Evolutionary conservation across 2,329 filamentous ascomycete species (phyloP).

Genomic region (Alternaria gansuensis): DNA sequence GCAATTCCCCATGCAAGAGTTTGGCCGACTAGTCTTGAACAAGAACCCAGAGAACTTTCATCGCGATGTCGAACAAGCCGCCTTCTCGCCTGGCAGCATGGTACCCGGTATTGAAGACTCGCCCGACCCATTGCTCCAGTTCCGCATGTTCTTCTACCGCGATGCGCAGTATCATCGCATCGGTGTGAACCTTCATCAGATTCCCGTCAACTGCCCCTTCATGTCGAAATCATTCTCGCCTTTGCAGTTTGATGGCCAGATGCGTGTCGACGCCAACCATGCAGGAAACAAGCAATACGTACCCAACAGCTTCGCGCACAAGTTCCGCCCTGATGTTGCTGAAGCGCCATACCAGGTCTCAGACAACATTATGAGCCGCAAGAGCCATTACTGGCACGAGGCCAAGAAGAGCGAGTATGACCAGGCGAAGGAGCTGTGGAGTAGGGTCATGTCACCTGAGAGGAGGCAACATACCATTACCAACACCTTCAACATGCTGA

Average conservation of each 20-base stretch:
- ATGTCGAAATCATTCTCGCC: constrained; percentile 59
- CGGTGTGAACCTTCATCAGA: constrained; percentile 62
- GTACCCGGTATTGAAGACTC: constrained; percentile 61
- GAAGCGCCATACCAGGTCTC: constrained; percentile 61
- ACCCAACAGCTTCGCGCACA: constrained; percentile 62
- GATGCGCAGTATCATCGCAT: constrained; percentile 64
- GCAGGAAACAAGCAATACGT: constrained; percentile 61
- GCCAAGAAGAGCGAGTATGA: constrained; percentile 63
- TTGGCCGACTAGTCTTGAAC: constrained; percentile 62
- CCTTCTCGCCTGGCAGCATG: constrained; percentile 62
- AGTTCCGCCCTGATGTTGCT: constrained; percentile 62
- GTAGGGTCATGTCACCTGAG: constrained; percentile 58
- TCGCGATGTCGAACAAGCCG: constrained; percentile 50
- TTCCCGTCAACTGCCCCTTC: constrained; percentile 59
- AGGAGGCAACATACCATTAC: constrained; percentile 57
- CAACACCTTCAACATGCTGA: constrained; percentile 61
- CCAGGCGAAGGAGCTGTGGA: constrained; percentile 61
- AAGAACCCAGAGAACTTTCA: constrained; percentile 65
- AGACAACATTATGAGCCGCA: constrained; percentile 61
- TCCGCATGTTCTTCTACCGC: constrained; percentile 42
- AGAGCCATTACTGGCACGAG: constrained; percentile 65
- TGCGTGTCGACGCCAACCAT: constrained; percentile 60
- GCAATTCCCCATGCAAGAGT: constrained; percentile 60
- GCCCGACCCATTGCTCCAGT: constrained; percentile 34
- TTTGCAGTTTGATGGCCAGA: constrained; percentile 61